Base-by-base conservation (phyloP, 164 flowering plant genomes). In the Vitis rotundifolia region DNA sequence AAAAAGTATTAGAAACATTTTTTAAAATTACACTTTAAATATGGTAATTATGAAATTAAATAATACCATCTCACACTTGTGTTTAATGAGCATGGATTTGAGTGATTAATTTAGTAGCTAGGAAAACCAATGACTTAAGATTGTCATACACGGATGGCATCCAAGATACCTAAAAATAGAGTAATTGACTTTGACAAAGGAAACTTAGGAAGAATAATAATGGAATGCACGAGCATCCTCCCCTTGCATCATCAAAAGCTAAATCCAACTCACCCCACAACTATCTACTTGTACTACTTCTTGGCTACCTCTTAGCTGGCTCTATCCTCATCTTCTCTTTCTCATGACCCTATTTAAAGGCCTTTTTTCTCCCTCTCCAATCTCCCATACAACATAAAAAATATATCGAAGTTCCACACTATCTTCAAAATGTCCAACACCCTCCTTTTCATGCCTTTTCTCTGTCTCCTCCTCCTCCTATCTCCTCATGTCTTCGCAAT, bases 301-400 rank as follows among this genome's bases (percentile, higher is more conserved):
- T 31, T 71, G 58, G 63, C 68, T 52, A 75, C 68, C 63, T 8
- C 73, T 68, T 70, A 79, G 76, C 76, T 71, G 76, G 72, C 59
- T 62, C 64, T 68, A 68, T 56, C 59, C 48, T 13, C 48, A 56
- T 51, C 68, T 70, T 26, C 47, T 26, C 16, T 29, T 16, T 63
- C 63, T 82, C 86, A 81, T 73, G 84, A 81, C 73, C 75, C 71
- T 54, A 66, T 77, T 79, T 73, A 79, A 75, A 48, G 49, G 63
- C 66, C 26, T 19, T 47, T 49, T 31, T 18, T 59, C 18, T 57
- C n/a, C 31, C 63, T 28, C 66, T 66, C 55, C 59, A 3, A 8
- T 59, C 13, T 22, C 28, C 56, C 49, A 49, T 31, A 5, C 44
- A 56, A 55, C 63, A 8, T 1, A 22, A 22, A 22, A 22, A 22